phyloP scores from a whole-genome alignment of 1,284 basidiomycete species.

The Cryptococcus floricola region DNA sequence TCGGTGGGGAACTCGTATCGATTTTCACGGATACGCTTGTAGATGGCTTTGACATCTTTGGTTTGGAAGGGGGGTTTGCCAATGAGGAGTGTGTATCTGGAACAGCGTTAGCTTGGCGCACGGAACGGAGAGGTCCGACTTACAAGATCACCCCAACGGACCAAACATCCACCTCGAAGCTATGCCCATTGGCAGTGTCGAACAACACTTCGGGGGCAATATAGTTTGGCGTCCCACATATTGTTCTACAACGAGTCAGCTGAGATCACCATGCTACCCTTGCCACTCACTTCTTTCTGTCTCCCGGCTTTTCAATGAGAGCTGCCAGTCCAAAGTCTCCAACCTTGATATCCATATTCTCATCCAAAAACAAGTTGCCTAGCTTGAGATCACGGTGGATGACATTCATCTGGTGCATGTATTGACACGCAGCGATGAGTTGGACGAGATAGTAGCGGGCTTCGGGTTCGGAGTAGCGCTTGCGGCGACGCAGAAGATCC shows the following conservation, averaged over 20 bases:
- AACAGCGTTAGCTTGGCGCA: conserved; percentile 2
- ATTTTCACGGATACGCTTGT: conserved; percentile 91
- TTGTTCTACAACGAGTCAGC: conserved; percentile 57
- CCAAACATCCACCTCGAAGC: conserved; percentile 98
- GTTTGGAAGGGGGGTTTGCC: conserved; percentile 97
- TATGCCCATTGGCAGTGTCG: conserved; percentile 91
- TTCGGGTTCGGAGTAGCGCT: conserved; percentile 88
- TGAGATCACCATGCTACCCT: neutral
- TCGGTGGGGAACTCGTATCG: conserved; percentile 88
- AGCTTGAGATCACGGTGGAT: conserved; percentile 96
- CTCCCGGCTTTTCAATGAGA: conserved; percentile 90
- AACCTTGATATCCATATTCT: conserved; percentile 90
- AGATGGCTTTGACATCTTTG: conserved; percentile 92
- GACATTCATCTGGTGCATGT: conserved; percentile 92
- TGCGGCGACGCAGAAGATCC: conserved; percentile 85
- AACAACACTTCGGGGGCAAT: conserved; percentile 98
- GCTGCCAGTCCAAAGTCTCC: conserved; percentile 97
- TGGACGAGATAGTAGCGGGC: conserved; percentile 89
- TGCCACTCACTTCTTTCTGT: conserved; percentile 74
- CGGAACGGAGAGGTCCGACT: conserved; percentile 13
- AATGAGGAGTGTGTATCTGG: conserved; percentile 79
- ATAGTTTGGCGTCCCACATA: conserved; percentile 98
- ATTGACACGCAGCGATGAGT: conserved; percentile 89
- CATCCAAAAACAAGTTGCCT: conserved; percentile 91
- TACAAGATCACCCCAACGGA: conserved; percentile 89